phyloP scores from a whole-genome alignment of 1,139 yeast genomes.

The Geotrichum histeridarum region DNA sequence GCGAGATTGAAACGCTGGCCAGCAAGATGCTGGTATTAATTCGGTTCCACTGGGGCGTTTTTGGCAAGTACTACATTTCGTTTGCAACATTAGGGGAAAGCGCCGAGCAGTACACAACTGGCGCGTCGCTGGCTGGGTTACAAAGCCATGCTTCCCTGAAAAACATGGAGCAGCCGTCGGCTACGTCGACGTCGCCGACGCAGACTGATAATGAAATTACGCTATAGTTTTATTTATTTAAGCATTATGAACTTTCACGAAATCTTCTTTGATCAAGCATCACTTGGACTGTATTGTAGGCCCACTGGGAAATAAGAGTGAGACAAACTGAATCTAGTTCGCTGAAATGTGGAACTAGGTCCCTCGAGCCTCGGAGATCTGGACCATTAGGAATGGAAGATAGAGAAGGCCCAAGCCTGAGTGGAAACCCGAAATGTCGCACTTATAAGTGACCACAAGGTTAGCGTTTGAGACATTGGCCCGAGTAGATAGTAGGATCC shows the following conservation, averaged over 20 bases:
- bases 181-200: not conserved
- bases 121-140: not conserved
- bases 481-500: too few species aligned
- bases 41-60: conserved; percentile 72
- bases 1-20: conserved; percentile 25
- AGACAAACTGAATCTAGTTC: too few species aligned
- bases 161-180: not conserved
- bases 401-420: too few species aligned
- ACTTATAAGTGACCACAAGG: too few species aligned
- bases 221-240: not conserved
- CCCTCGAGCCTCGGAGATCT: too few species aligned
- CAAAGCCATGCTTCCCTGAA: not conserved
- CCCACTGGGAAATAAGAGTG: too few species aligned
- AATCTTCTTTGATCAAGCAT: too few species aligned
- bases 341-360: too few species aligned
- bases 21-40: conserved; percentile 53
- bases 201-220: conserved; percentile 2
- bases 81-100: conserved; percentile 19
- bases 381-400: too few species aligned
- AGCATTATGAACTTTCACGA: not conserved
- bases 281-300: too few species aligned
- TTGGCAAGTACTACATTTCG: conserved; percentile 42
- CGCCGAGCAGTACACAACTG: not conserved
- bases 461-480: too few species aligned
- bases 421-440: too few species aligned